Conservation (phyloP, 192 early-diverging fungal genomes). For the Jimgerdemannia lactiflua region DNA sequence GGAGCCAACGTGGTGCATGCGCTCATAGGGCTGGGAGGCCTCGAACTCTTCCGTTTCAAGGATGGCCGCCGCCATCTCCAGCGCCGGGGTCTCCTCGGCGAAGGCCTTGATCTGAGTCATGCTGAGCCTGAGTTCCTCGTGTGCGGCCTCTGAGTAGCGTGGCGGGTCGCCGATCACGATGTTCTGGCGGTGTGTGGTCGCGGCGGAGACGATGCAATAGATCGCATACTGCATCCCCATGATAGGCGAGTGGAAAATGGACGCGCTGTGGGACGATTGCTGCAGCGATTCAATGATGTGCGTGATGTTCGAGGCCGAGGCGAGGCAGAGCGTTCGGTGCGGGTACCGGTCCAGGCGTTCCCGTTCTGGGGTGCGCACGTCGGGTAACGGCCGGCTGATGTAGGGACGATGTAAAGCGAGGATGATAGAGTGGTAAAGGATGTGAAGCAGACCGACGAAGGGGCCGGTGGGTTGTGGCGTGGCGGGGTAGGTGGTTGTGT, state of each 20-base stretch:
- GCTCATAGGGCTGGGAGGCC: conserved; percentile 18
- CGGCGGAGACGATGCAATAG: conserved; percentile 47
- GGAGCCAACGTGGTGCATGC: conserved; percentile 7
- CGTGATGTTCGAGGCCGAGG: conserved; percentile 51
- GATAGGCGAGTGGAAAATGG: conserved; percentile 37
- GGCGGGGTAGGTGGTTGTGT: conserved; percentile 23
- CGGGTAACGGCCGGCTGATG: conserved; percentile 14
- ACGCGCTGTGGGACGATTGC: conserved; percentile 28
- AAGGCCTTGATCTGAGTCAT: conserved; percentile 13
- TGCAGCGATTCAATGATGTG: conserved; percentile 42
- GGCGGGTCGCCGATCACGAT: conserved; percentile 1
- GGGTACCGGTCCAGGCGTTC: not conserved
- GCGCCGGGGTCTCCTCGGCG: conserved; percentile 6
- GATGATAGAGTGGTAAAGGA: conserved; percentile 48
- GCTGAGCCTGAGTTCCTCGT: conserved; percentile 8
- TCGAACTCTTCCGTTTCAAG: conserved; percentile 15
- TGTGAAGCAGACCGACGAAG: conserved; percentile 52
- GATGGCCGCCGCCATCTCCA: not conserved
- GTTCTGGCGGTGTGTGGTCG: conserved; percentile 40
- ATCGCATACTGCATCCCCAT: conserved; percentile 50
- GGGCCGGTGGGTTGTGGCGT: conserved; percentile 21
- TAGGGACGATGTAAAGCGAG: conserved; percentile 54
- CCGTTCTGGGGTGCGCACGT: not conserved
- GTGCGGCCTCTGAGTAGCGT: conserved; percentile 4
- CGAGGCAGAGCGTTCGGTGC: conserved; percentile 38